phyloP scores from a whole-genome alignment of 2,329 filamentous ascomycete species.

The Hymenoscyphus linearis region DNA sequence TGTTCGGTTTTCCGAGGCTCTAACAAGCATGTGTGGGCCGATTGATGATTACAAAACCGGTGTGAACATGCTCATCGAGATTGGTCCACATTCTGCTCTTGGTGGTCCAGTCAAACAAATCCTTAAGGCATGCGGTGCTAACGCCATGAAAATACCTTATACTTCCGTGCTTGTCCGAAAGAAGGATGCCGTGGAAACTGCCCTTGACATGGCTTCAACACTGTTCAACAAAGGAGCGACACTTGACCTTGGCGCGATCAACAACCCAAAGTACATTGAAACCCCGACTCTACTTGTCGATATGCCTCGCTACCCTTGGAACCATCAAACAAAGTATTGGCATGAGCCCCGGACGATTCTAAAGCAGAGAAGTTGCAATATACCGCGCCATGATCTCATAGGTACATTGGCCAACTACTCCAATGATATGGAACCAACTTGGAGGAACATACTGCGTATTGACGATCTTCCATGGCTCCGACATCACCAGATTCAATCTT shows the following conservation, averaged over 20 bases:
- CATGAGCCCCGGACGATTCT: conserved; percentile 36
- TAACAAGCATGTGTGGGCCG: conserved; percentile 27
- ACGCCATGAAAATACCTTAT: conserved; percentile 37
- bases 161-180: conserved; percentile 44
- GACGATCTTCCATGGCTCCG: conserved; percentile 38
- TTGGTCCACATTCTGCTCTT: conserved; percentile 35
- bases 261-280: conserved; percentile 36
- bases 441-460: conserved; percentile 34
- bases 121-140: conserved; percentile 38
- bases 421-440: conserved; percentile 30
- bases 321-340: conserved; percentile 48
- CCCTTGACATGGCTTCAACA: conserved; percentile 40
- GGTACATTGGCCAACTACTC: conserved; percentile 33
- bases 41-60: conserved; percentile 16
- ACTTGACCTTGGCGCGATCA: conserved; percentile 44
- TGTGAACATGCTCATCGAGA: conserved; percentile 26
- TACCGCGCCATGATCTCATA: conserved; percentile 46
- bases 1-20: conserved; percentile 40
- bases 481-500: conserved; percentile 35
- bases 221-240: conserved; percentile 41
- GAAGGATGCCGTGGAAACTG: conserved; percentile 43
- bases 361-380: conserved; percentile 37
- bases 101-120: conserved; percentile 32
- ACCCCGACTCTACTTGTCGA: conserved; percentile 29
- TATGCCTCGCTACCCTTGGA: conserved; percentile 50